Evolutionary conservation across 2,329 filamentous ascomycete species (phyloP).

Genomic region (Alternaria sp.): DNA sequence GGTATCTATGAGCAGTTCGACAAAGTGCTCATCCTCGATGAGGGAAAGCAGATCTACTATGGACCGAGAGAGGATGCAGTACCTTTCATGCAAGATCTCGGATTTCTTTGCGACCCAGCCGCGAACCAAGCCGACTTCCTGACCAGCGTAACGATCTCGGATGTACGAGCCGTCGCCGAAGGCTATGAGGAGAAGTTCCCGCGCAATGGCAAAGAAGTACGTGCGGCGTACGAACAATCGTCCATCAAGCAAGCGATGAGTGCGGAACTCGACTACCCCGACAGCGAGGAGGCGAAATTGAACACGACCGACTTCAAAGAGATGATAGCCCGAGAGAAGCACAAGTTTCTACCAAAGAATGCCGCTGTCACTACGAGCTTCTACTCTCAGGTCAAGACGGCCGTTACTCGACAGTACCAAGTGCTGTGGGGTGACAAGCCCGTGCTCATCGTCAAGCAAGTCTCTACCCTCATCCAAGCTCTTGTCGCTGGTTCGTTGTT

Average conservation of each 20-base stretch:
- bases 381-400: conserved; percentile 58
- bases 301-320: conserved; percentile 58
- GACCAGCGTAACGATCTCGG: conserved; percentile 67
- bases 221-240: conserved; percentile 60
- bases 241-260: conserved; percentile 59
- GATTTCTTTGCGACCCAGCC: conserved; percentile 67
- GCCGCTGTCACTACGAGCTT: conserved; percentile 58
- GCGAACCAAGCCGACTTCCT: conserved; percentile 75
- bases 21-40: conserved; percentile 75
- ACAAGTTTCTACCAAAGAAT: conserved; percentile 57
- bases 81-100: conserved; percentile 69
- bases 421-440: conserved; percentile 70
- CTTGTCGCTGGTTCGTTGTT: conserved; percentile 71
- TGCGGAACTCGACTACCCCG: conserved; percentile 63
- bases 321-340: conserved; percentile 60
- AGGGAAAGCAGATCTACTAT: conserved; percentile 77
- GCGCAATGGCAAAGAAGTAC: conserved; percentile 52
- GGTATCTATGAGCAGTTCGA: conserved; percentile 69
- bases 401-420: conserved; percentile 67
- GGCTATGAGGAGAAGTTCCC: conserved; percentile 51
- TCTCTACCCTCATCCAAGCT: conserved; percentile 63
- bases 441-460: conserved; percentile 68
- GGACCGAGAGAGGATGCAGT: conserved; percentile 65
- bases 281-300: conserved; percentile 51
- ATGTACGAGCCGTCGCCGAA: conserved; percentile 47